phyloP scores from a whole-genome alignment of 768 basidiomycete genomes.

The Candolleomyces efflorescens region DNA sequence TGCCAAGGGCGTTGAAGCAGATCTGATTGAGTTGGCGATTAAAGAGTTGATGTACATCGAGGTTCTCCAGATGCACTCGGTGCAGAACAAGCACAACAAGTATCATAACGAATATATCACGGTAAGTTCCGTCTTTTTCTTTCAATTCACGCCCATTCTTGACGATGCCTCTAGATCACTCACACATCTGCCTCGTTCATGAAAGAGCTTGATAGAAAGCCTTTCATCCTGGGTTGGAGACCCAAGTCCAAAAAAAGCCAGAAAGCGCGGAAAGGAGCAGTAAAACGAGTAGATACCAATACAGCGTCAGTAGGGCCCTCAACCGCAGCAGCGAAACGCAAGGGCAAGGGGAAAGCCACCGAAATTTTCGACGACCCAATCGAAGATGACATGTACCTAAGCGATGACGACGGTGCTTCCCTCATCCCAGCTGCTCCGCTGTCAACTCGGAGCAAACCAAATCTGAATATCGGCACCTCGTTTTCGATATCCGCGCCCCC shows the following conservation, averaged over 20 bases:
- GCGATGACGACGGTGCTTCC: neutral
- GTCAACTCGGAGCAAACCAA: neutral
- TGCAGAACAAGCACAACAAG: neutral
- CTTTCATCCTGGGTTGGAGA: neutral
- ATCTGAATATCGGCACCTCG: neutral
- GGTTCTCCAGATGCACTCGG: neutral
- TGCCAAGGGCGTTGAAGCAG: neutral
- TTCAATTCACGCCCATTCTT: neutral
- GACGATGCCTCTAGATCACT: neutral
- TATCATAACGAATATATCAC: neutral
- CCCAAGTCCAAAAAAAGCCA: neutral
- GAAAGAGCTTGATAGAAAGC: neutral
- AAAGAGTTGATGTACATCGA: neutral
- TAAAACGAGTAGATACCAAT: neutral
- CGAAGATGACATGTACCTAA: conserved; percentile 5
- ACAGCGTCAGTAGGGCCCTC: neutral
- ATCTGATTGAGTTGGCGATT: conserved; percentile 1
- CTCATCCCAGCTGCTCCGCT: neutral
- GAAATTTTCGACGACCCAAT: conserved; percentile 6
- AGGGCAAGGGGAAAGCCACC: neutral
- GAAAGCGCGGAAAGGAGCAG: neutral
- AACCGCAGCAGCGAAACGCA: neutral
- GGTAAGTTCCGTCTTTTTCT: neutral
- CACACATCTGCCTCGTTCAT: neutral
- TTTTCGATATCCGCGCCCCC: neutral